Percentiles rank a stretch among this genome's conserved stretches.
Conservation (phyloP, 371 early-diverging fungal species). For the Mucor circinelloides region DNA sequence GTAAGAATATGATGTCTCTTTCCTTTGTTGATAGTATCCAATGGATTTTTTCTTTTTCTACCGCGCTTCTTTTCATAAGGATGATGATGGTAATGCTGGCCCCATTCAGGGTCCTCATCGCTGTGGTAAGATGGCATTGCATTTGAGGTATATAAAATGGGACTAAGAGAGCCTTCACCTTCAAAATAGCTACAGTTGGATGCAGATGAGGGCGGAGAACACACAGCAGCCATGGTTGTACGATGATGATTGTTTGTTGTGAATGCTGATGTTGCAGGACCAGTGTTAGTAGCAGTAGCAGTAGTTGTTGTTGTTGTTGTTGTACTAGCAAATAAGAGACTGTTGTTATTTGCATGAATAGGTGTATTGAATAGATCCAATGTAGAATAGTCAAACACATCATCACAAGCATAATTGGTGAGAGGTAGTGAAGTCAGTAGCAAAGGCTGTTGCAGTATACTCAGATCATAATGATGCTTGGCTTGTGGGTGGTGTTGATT, state of each 20-base stretch:
- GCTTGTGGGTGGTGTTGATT: not conserved
- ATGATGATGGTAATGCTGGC: not conserved
- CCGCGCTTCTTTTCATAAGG: constrained; percentile 4
- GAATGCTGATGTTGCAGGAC: not conserved
- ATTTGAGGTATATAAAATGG: not conserved
- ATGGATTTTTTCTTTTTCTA: constrained; percentile 2
- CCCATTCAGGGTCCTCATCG: constrained; percentile 13
- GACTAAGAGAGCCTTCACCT: not conserved
- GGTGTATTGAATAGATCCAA: not conserved
- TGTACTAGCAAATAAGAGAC: not conserved
- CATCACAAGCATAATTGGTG: not conserved
- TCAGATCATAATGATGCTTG: not conserved
- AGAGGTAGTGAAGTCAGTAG: constrained; percentile 3
- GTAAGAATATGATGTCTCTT: not conserved
- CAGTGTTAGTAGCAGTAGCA: not conserved
- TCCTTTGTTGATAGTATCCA: not conserved
- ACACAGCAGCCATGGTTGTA: not conserved
- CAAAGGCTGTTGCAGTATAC: not conserved
- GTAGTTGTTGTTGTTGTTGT: not conserved
- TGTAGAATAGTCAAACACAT: not conserved
- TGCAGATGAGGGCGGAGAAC: constrained; percentile 8
- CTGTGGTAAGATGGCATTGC: not conserved
- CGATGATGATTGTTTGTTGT: not conserved
- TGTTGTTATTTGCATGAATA: not conserved
- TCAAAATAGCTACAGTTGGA: constrained; percentile 14